Evolutionary conservation across 192 early-diverging fungal genomes (phyloP).

Genomic region (Backusella westeae): DNA sequence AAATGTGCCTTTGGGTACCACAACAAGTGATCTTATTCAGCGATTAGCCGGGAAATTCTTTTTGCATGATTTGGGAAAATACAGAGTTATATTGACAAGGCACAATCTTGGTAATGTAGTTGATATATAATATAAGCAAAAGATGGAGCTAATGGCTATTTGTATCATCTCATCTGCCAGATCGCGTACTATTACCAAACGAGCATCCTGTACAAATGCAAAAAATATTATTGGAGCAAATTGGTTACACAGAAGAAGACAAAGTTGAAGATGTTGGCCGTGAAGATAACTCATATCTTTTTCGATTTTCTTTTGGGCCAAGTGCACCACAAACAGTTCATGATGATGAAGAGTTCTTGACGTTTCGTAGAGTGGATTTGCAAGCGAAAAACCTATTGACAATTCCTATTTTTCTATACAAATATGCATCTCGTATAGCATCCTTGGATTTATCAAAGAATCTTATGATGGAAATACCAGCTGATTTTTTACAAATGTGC

Average conservation of each 20-base stretch:
- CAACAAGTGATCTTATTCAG: conserved; percentile 68
- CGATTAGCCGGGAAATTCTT: conserved; percentile 82
- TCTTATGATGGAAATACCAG: conserved; percentile 75
- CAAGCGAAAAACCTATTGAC: conserved; percentile 70
- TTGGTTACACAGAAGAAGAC: conserved; percentile 78
- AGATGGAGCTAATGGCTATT: neutral
- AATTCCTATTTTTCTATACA: conserved; percentile 75
- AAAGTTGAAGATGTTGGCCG: conserved; percentile 74
- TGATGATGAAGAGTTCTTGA: conserved; percentile 40
- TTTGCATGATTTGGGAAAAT: conserved; percentile 60
- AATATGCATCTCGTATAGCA: conserved; percentile 64
- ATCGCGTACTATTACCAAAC: conserved; percentile 62
- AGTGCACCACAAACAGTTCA: conserved; percentile 35
- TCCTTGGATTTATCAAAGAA: conserved; percentile 82
- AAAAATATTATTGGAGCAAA: conserved; percentile 68
- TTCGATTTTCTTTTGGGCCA: conserved; percentile 69
- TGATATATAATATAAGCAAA: neutral
- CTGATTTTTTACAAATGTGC: conserved; percentile 79
- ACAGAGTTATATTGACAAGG: conserved; percentile 15
- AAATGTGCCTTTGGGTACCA: conserved; percentile 61
- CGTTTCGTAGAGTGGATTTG: conserved; percentile 64
- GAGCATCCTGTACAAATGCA: conserved; percentile 79
- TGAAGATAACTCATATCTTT: conserved; percentile 85
- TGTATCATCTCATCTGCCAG: conserved; percentile 37
- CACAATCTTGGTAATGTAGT: conserved; percentile 24